Base-by-base conservation (phyloP, 169 alveolate species). In the Besnoitia besnoiti region DNA sequence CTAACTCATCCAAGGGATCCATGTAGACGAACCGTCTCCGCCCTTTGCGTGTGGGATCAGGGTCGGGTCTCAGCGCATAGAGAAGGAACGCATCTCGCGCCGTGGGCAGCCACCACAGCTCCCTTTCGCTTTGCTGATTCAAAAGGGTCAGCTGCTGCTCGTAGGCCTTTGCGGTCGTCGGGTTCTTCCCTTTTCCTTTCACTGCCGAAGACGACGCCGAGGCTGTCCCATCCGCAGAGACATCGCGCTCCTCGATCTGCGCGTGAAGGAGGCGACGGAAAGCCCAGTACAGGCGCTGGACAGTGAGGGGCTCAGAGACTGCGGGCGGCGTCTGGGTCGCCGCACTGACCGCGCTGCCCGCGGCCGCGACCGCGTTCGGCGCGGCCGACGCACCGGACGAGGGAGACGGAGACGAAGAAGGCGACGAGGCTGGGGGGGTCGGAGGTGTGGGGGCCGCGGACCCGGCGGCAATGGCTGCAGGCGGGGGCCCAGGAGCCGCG, bases 51-150 rank as follows among this genome's bases (percentile, higher is more conserved):
- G 95, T 92, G n/a, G 98, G 97, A 89, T 96, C 96, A 5, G 91
- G 88, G 82, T 96, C 98, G 39, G 97, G 97, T 33, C 95, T 42
- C 44, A 96, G 95, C 14, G 98, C 97, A 51, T 96, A 96, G 24
- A 96, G 94, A 84, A 95, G 87, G 85, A 96, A 96, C 27, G 96
- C 94, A 47, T 96, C 98, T 49, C 59, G 27, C 12, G 92, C 47
- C 55, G 87, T 59, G 5, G 89, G 88, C 8, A 77, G 61, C 87
- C 87, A 77, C 87, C 87, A 77, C 87, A 77, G 33, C 49, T 42
- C 87, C 21, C 55, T 30, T 55, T 77, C 87, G 21, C 55, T 35
- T 35, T 37, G 61, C 40, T 77, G 61, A 21, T 37, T 21, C 33
- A 77, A 35, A 2, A 77, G 61, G 16, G 87, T 19, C 82, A 73